Base-by-base conservation (phyloP, 495 filamentous ascomycete genomes). In the Bombardia bombarda region DNA sequence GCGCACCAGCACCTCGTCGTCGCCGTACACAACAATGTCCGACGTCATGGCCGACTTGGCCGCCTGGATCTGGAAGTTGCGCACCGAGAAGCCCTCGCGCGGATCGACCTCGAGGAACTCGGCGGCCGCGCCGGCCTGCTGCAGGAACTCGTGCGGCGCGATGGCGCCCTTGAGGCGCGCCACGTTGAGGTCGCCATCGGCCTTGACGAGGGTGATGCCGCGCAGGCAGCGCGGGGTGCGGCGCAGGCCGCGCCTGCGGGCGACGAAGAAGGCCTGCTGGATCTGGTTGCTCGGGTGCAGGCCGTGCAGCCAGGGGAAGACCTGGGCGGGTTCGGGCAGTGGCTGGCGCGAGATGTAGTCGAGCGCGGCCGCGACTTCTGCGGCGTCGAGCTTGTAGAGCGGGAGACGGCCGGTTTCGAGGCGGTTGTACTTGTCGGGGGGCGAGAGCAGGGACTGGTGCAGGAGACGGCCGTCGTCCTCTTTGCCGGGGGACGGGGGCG, bases 301-400 rank as follows among this genome's bases (percentile, higher is more conserved):
- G 17, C 92, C 92, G 67, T 98, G 92, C 7, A 95, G 73, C 92
- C 92, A 98, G n/a, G 92, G 92, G 54, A 96, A 98, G 51, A 95
- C 82, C 46, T 78, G 73, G 8, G 78, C 71, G 1, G 93, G 81
- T 46, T 94, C 84, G 7, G 92, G 90, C 18, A 96, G 63, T 9
- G 85, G 79, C 51, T 93, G 87, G 3, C 78, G 73, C 0, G 90
- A 75, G 43, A 77, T 61, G 47, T 90, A 75, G 47, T 90, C 78
- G 7, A 95, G 50, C 2, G 90, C 86, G 9, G 80, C 75, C 14
- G 77, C 75, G 24, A 96, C 70, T 6, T 70, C 75, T 18, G 66
- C 67, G 25, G 81, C 80, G 57, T 80, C 76, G 50, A 98, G 82
- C 37, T 81, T 73, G 60, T 83, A 90, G 18, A 96, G 60, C 2